Evolutionary conservation across 225 moss, liverwort and hornwort genomes (phyloP).

Genomic region (Climacium dendroides): DNA sequence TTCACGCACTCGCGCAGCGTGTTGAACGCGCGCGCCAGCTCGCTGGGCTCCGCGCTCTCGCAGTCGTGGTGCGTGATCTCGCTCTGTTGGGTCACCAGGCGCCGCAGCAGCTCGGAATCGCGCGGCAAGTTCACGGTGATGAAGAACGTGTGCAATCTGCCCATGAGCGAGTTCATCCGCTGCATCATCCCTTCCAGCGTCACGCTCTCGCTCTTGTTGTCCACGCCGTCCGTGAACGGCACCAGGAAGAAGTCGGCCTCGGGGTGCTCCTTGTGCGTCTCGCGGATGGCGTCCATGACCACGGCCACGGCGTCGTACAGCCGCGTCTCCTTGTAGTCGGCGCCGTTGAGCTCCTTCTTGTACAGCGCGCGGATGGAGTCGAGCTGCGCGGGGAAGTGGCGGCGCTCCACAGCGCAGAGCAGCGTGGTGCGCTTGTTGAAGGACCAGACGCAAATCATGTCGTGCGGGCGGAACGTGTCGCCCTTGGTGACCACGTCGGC

Average conservation of each 20-base stretch:
- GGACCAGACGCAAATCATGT: slow-evolving; percentile 21
- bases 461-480: slow-evolving; percentile 2
- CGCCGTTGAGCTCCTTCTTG: not conserved
- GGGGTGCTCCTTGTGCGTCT: not conserved
- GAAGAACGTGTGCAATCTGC: slow-evolving; percentile 29
- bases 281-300: slow-evolving; percentile 6
- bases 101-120: not conserved
- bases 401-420: slow-evolving; percentile 1
- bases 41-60: slow-evolving; percentile 13
- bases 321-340: not conserved
- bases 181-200: slow-evolving; percentile 7
- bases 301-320: slow-evolving; percentile 26
- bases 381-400: not conserved
- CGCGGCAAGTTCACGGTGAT: slow-evolving; percentile 20
- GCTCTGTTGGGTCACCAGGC: not conserved
- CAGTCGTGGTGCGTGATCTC: slow-evolving; percentile 15
- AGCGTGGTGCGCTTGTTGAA: slow-evolving; percentile 16
- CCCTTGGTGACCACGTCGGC: not conserved
- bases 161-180: not conserved
- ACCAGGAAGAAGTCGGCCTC: slow-evolving; percentile 23
- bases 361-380: not conserved
- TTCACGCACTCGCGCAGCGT: slow-evolving; percentile 21
- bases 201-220: not conserved
- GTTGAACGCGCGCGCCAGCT: slow-evolving; percentile 18
- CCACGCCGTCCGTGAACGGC: slow-evolving; percentile 28